Base-by-base conservation (phyloP, 2,329 filamentous ascomycete genomes). In the Trichoderma hamatum region DNA sequence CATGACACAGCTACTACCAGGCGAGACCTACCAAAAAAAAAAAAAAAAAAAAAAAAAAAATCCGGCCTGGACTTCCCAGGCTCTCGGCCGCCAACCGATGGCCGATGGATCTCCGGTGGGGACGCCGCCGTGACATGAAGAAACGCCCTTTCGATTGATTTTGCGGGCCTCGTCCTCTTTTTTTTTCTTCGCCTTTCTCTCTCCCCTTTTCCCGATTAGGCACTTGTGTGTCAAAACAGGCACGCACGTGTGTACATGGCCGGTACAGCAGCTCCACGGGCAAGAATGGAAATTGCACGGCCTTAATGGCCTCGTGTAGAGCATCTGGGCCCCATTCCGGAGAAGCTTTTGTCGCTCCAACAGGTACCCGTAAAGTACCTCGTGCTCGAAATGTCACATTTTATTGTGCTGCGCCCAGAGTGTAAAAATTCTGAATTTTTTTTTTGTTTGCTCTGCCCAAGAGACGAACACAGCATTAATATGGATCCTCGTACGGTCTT, bases 91-190 rank as follows among this genome's bases (percentile, higher is more conserved):
- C 63, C 54, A 67, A 67, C 63, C 63, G 54, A 59, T 67, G 63
- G 63, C 63, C 63, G 63, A 67, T 67, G 63, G 63, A 67, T 67
- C 63, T 67, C 63, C 52, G 63, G 63, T 67, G 63, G 63, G 63
- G 54, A 21, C 54, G 58, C 58, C 30, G 63, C 56, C 56, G 56
- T 26, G 56, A 59, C 32, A 67, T 26, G 26, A 34, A 32, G 28
- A 46, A 51, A 51, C 63, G 63, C 63, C 63, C 63, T 67, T 67
- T 67, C 63, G 63, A 59, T 67, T 67, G 63, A 67, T 67, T 49
- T 39, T 59, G 63, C 56, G 63, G 63, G 52, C 28, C 63, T 19
- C 52, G 34, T 66, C n/a, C 26, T 66, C 24, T 54, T 66, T 49
- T 19, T 14, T 43, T n/a, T 26, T 52, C 14, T 16, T 64, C n/a